Base-by-base conservation (phyloP, 129 eudicot genomes). In the Ambrosia artemisiifolia region DNA sequence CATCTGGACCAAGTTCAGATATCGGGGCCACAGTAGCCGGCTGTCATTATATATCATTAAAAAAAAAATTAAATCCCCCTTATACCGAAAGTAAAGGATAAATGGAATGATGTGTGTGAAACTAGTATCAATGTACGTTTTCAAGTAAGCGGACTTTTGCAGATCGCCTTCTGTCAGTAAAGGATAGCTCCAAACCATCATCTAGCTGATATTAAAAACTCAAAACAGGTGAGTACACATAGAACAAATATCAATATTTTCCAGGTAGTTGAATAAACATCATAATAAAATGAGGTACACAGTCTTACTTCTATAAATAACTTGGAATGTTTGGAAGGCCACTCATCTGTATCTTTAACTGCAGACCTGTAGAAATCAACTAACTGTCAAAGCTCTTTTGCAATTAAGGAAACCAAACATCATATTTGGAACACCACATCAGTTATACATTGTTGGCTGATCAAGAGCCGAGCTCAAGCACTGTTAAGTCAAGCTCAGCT, bases 281-380 rank as follows among this genome's bases (percentile, higher is more conserved):
- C 42, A 36, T 36, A 36, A 38, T 5, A 49, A 4, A 19, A 64
- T 8, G 34, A 38, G 72, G 17, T 14, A 65, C 5, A 14, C 24
- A 7, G 13, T 32, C 95, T 87, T 87, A 94, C 98, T 81, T 94
- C 93, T 69, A 94, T 79, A 70, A 94, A 94, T 69, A 94, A 73
- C 85, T 87, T 94, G 79, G 97, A 88, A 81, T 82, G 90, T 80
- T 94, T 90, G 55, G 97, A 94, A 67, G 99, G 99, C 99, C 99
- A 94, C 76, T 94, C 97, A 81, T 94, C 96, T 4, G 87, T 75
- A 30, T 94, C 99, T 0, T 73, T 90, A 16, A 94, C 99, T 9
- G 97, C 95, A 77, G 97, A 86, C 81, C 99, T 94, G 85, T 60
- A 66, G 40, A 38, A 18, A 43, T 33, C 59, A 73, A 18, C 42